Conservation (phyloP, 805 yeast genomes). For the Monosporozyma aerobia region DNA sequence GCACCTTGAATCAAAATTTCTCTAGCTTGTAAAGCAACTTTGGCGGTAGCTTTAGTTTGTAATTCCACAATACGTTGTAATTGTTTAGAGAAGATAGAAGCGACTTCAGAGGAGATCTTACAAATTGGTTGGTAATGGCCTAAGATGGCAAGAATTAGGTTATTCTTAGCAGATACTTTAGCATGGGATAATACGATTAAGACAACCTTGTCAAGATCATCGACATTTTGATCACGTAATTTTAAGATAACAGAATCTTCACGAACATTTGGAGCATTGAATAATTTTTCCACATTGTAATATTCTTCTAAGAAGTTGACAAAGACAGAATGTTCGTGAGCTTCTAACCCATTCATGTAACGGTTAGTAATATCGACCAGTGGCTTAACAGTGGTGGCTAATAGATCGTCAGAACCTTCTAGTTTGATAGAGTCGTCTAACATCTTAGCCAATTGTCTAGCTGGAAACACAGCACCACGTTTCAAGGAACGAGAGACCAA, state of each 20-base stretch:
- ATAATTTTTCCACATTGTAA: constrained; percentile 66
- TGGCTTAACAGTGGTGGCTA: constrained; percentile 59
- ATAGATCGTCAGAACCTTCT: constrained; percentile 44
- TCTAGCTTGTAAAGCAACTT: constrained; percentile 90
- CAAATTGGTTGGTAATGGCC: constrained; percentile 72
- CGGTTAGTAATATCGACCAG: constrained; percentile 59
- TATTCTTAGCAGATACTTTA: constrained; percentile 87
- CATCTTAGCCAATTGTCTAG: constrained; percentile 68
- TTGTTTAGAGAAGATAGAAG: constrained; percentile 56
- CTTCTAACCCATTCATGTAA: constrained; percentile 65
- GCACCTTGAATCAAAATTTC: constrained; percentile 96
- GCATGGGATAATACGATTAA: constrained; percentile 76
- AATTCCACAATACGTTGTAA: constrained; percentile 77
- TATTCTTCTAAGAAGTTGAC: constrained; percentile 63
- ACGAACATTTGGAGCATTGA: constrained; percentile 64
- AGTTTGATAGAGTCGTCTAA: constrained; percentile 49
- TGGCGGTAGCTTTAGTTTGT: constrained; percentile 83
- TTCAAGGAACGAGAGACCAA: constrained; percentile 56
- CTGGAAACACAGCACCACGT: constrained; percentile 84
- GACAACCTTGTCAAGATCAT: constrained; percentile 65
- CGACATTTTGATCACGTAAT: constrained; percentile 80
- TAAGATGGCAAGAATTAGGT: constrained; percentile 75
- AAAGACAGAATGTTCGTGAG: constrained; percentile 75
- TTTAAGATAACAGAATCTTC: constrained; percentile 84
- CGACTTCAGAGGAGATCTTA: constrained; percentile 61